Percentiles rank a stretch among this genome's conserved stretches.
phyloP scores from a whole-genome alignment of 116 monocot species.

The Zostera marina region DNA sequence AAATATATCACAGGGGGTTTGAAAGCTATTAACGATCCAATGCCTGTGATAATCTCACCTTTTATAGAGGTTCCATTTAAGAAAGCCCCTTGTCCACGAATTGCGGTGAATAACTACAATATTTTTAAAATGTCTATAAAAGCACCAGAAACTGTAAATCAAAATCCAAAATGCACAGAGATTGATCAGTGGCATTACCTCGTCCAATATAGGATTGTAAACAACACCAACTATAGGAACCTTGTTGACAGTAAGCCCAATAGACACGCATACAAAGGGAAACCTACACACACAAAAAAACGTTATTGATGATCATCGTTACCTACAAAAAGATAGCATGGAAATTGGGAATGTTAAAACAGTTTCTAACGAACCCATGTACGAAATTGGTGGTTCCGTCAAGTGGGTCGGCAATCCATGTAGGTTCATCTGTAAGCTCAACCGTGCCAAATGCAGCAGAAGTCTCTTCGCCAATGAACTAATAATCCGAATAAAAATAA shows the following conservation, averaged over 20 bases:
- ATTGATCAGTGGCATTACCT: conserved; percentile 25
- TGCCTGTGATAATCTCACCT: conserved; percentile 13
- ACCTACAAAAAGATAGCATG: conserved; percentile 1
- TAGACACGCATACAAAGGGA: conserved; percentile 93
- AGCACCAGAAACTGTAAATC: too few species aligned
- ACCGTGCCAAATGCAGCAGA: conserved; percentile 60
- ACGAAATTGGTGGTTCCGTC: conserved; percentile 95
- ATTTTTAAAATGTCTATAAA: too few species aligned
- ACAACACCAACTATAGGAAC: conserved; percentile 88
- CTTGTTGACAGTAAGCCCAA: conserved; percentile 78
- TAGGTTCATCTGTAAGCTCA: conserved; percentile 74
- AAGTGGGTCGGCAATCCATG: conserved; percentile 89
- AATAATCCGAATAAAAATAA: neutral
- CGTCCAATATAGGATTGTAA: conserved; percentile 83
- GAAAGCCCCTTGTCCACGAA: conserved; percentile 67
- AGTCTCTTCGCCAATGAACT: conserved; percentile 97
- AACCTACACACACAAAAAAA: conserved; percentile 29
- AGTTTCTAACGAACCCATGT: conserved; percentile 39
- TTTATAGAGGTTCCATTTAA: conserved; percentile 59
- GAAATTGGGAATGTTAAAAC: neutral
- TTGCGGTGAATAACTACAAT: conserved; percentile 50
- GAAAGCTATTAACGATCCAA: neutral
- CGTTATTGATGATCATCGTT: neutral
- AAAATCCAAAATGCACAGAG: neutral
- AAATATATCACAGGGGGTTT: neutral